Base-by-base conservation (phyloP, 2,329 filamentous ascomycete species). In the Alternaria ventricosa region DNA sequence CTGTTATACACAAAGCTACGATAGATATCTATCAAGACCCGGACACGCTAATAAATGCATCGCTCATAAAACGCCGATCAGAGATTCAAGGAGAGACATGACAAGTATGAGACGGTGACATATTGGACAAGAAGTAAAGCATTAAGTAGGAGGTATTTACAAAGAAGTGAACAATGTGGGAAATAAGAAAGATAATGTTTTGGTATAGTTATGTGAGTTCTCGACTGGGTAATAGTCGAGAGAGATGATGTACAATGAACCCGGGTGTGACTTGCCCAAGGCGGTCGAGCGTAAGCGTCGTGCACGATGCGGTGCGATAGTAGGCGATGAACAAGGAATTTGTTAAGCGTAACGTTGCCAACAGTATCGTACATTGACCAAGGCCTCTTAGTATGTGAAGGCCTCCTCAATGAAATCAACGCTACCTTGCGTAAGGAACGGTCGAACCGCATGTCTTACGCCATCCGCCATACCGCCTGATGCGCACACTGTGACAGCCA, bases 341-440 rank as follows among this genome's bases (percentile, higher is more conserved):
- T 36, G 33, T 36, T 36, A 36, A 51, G 47, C 47, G 27, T 28
- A 51, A 33, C 47, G 18, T 51, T 51, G 47, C 47, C 47, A 54
- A 56, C 28, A 49, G 25, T 45, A 55, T 60, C 22, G 23, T 55
- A 33, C 20, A 20, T 23, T 10, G 30, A 55, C 20, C 12, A 28
- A 47, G 28, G 27, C 23, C 18, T 28, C 57, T 68, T 63, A 90
- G 81, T 88, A 90, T 2, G 87, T 89, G 78, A 90, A 90, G 43
- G 87, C 86, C 80, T 90, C 88, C 75, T 90, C 88, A 20, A 87
- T 83, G 77, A 90, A 89, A 78, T 90, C 88, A 9, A 90, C 78
- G 54, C 81, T 81, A 41, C 84, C 86, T 7, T 85, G 85, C 23
- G 82, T 80, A 27, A 87, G 82, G 64, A 84, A 82, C 27, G 78